Conservation (phyloP, 2,329 filamentous ascomycete species). For the Fusarium secorum region DNA sequence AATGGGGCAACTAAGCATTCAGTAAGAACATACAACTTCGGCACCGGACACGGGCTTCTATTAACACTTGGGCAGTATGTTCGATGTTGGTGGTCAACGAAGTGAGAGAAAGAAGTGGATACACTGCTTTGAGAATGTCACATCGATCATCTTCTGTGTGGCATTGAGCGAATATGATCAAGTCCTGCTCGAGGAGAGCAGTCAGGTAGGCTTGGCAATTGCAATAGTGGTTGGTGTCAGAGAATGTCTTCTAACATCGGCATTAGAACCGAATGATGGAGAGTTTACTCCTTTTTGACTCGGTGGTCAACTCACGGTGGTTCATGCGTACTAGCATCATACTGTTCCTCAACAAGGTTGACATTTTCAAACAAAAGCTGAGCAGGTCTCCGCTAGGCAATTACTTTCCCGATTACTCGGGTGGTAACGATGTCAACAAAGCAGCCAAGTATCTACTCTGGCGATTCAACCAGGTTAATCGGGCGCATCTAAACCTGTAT, state of each 20-base stretch:
- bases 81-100: constrained; percentile 95
- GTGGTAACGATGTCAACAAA: constrained; percentile 96
- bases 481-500: constrained; percentile 94
- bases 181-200: constrained; percentile 94
- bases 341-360: constrained; percentile 97
- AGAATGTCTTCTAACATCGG: constrained; percentile 7
- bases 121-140: constrained; percentile 99
- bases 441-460: constrained; percentile 97
- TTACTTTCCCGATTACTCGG: constrained; percentile 98
- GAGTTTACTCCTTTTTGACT: constrained; percentile 93
- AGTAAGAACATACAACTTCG: constrained; percentile 68
- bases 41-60: background rate
- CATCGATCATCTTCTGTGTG: constrained; percentile 99
- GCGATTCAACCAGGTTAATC: constrained; percentile 98
- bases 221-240: background rate
- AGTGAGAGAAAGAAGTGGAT: constrained; percentile 99
- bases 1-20: constrained; percentile 98
- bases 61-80: constrained; percentile 75
- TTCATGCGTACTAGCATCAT: constrained; percentile 99
- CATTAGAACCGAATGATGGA: constrained; percentile 99
- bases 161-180: constrained; percentile 98
- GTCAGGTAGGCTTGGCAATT: constrained; percentile 66
- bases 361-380: constrained; percentile 96
- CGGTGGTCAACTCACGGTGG: constrained; percentile 98
- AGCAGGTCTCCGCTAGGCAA: constrained; percentile 87